Percentiles rank a stretch among this genome's conserved stretches.
phyloP scores from a whole-genome alignment of 2,329 filamentous ascomycete species.

The Exophiala calicioides region DNA sequence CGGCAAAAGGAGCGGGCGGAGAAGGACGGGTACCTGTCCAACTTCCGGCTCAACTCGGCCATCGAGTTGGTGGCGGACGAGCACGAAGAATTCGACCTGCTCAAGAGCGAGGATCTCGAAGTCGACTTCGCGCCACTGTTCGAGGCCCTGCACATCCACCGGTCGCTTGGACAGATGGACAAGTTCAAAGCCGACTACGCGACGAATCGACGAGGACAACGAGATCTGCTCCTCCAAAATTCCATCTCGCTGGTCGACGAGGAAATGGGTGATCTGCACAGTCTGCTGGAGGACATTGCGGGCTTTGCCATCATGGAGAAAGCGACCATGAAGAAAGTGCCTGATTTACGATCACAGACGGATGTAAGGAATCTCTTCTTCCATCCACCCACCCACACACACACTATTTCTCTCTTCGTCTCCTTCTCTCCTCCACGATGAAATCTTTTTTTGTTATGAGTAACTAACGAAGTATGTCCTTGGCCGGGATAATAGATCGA shows the following conservation, averaged over 20 bases:
- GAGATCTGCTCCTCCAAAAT: slow-evolving; percentile 76
- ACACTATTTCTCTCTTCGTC: too few relatives aligned
- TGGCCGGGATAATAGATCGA: too few relatives aligned
- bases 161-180: slow-evolving; percentile 87
- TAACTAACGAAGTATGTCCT: too few relatives aligned
- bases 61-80: slow-evolving; percentile 96
- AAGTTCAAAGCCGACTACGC: slow-evolving; percentile 90
- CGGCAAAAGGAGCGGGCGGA: slow-evolving; percentile 82
- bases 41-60: slow-evolving; percentile 91
- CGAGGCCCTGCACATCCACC: slow-evolving; percentile 93
- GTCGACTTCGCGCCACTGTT: slow-evolving; percentile 94
- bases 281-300: slow-evolving; percentile 86
- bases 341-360: slow-evolving; percentile 75
- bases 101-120: slow-evolving; percentile 92
- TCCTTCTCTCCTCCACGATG: too few relatives aligned
- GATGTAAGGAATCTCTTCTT: too few relatives aligned
- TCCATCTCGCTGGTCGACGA: slow-evolving; percentile 74
- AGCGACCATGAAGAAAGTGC: slow-evolving; percentile 83
- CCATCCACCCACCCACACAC: too few relatives aligned
- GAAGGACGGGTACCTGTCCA: slow-evolving; percentile 69
- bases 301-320: slow-evolving; percentile 97
- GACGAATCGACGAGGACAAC: slow-evolving; percentile 85
- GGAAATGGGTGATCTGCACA: slow-evolving; percentile 83
- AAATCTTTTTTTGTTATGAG: too few relatives aligned
- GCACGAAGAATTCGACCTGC: slow-evolving; percentile 88